Base-by-base conservation (phyloP, 345 rosid genomes). In the Lenwebbia sp. region DNA sequence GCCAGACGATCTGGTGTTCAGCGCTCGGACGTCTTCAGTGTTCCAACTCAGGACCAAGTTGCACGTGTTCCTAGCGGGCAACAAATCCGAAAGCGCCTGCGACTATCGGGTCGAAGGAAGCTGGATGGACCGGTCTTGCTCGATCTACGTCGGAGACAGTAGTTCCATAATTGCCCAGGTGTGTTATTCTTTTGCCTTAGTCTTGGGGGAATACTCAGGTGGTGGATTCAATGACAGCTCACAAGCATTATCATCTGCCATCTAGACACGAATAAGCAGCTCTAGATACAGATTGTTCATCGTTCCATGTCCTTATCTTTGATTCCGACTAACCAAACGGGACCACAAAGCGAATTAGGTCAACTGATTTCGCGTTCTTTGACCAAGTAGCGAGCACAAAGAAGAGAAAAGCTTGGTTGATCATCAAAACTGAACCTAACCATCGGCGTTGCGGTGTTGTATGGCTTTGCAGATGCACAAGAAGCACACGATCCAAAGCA, bases 21-120 rank as follows among this genome's bases (percentile, higher is more conserved):
- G 87, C 19, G 89, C 87, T 41, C 90, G 86, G 62, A 83, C 87
- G 70, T 89, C 92, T 25, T 89, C 93, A 2, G 58, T 87, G 86
- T 56, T 93, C 54, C 94, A 93, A 11, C 56, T 91, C 6, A 92
- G 86, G 89, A 91, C 93, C 78, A 88, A 82, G 13, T 81, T 92
- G 2, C 91, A 92, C 17, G 89, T 93, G 49, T 93, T 88, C 60
- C 87, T 93, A 83, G 93, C 91, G 33, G 75, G 56, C 3, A 93
- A 93, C 75, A 88, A 88, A 10, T 87, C 86, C 50, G 88, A 91
- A 89, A 85, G 88, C 2, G 51, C 86, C 55, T 87, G 88, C 9
- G 94, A 92, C 86, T 93, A 90, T 53, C 85, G 90, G 84, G 88
- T 93, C 54, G 87, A 92, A 85, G 94, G 93, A 57, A 91, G 89